Conservation (phyloP, 2,329 filamentous ascomycete species). For the Graphium sp. region DNA sequence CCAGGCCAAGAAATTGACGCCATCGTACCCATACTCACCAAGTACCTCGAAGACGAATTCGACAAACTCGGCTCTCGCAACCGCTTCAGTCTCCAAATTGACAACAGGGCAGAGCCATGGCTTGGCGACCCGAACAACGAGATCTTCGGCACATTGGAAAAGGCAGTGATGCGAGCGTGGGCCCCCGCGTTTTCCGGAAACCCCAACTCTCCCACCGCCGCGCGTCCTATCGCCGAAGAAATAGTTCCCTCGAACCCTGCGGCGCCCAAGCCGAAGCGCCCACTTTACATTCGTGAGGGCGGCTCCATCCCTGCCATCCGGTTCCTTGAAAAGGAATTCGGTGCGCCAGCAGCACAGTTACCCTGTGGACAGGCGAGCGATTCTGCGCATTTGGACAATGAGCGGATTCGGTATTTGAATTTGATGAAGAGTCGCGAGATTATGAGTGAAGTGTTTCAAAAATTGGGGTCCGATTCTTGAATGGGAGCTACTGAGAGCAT, state of each 20-base stretch:
- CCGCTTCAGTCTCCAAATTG: constrained; percentile 62
- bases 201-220: constrained; percentile 7
- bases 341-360: constrained; percentile 76
- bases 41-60: constrained; percentile 58
- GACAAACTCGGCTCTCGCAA: constrained; percentile 64
- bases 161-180: constrained; percentile 77
- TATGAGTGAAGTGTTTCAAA: constrained; percentile 66
- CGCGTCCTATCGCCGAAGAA: constrained; percentile 1
- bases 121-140: constrained; percentile 80
- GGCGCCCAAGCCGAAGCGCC: constrained; percentile 31
- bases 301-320: constrained; percentile 89
- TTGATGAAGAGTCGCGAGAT: constrained; percentile 85
- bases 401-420: constrained; percentile 77
- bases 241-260: constrained; percentile 6
- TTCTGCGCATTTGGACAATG: constrained; percentile 85
- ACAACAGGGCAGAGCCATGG: constrained; percentile 93
- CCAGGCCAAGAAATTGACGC: constrained; percentile 77
- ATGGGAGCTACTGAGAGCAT: too few species aligned
- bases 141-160: constrained; percentile 77
- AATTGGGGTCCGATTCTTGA: too few species aligned
- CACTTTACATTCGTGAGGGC: constrained; percentile 87
- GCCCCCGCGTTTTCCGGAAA: constrained; percentile 39
- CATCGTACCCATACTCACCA: constrained; percentile 51
- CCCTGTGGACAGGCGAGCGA: constrained; percentile 93
- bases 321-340: constrained; percentile 88